Base-by-base conservation (phyloP, 768 basidiomycete species). In the Podaxis carcinomalis region DNA sequence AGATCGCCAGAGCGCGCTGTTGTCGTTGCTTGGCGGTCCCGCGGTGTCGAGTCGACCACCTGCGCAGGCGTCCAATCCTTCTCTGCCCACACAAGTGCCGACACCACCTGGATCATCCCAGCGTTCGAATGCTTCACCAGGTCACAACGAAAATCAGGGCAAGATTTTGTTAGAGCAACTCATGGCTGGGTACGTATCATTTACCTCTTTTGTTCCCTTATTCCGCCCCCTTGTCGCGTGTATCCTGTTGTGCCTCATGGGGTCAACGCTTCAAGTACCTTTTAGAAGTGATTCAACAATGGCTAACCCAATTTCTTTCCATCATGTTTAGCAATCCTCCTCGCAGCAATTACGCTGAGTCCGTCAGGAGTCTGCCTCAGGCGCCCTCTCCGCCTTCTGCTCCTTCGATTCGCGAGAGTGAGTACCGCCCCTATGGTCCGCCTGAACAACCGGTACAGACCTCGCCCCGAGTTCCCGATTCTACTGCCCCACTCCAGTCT, bases 141-240 rank as follows among this genome's bases (percentile, higher is more conserved):
- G 82, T 11, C 83, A 80, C 61, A 84, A 80, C 66, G 88, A 90
- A 63, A 73, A 83, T 0, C 88, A 90, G 60, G 59, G 59, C 59
- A 90, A 92, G 74, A 78, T 86, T 62, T 71, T 93, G 65, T 74
- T 93, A 62, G 91, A 93, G 65, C 89, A 92, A 69, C 77, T 93
- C 62, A 90, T 93, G 86, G 79, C 85, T 59, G 87, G 89, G 91
- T 93, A 70, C 75, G 88, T 79, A 61, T 28, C 13, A 14, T 35
- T 55, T 55, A 52, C 53, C 46, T 51, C 14, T 44, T 53, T 14
- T 59, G n/a, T 64, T 64, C 39, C 51, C 53, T 62, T 69, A 3
- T 51, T 46, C 46, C 51, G 66, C 63, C 64, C 57, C 61, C 53
- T 63, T 47, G 63, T 53, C 68, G 66, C 65, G 58, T 67, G 68